Percentiles rank a stretch among this genome's conserved stretches.
phyloP scores from a whole-genome alignment of 345 rosid species.

The Gossypium rotundifolium region DNA sequence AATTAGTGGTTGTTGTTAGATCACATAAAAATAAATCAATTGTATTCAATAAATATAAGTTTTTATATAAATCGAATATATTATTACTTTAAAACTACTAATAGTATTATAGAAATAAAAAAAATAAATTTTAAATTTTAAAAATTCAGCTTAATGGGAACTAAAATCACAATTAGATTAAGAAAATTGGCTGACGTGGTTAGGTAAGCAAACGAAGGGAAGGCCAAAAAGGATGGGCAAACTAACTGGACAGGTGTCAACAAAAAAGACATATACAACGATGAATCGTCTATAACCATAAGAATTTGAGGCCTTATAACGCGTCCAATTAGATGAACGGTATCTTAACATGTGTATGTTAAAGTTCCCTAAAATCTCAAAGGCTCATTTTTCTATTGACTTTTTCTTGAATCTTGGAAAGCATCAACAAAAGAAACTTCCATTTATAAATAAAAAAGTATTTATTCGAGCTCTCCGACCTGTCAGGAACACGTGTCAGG shows the following conservation, averaged over 20 bases:
- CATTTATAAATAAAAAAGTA: neutral
- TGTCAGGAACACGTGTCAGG: neutral
- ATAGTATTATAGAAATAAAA: no score
- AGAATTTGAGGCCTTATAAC: neutral
- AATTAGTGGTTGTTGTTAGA: no score
- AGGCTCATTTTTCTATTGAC: neutral
- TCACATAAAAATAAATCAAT: no score
- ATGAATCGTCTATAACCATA: neutral
- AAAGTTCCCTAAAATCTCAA: neutral
- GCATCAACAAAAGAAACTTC: conserved; percentile 2
- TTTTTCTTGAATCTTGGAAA: neutral
- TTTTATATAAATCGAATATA: no score
- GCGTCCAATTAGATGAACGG: neutral
- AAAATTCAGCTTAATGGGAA: no score
- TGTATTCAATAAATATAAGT: no score
- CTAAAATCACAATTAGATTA: no score
- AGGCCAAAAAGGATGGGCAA: neutral
- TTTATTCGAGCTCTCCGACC: neutral
- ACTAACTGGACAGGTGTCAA: conserved; percentile 6
- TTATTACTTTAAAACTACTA: no score
- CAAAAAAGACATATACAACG: neutral
- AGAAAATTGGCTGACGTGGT: neutral
- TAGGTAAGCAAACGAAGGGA: conserved; percentile 5
- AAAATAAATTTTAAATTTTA: no score
- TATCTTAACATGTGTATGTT: neutral